Evolutionary conservation across 2,329 filamentous ascomycete genomes (phyloP), one percentile per base, ranked within the genome.

Genomic region (Aspergillus ustus): DNA sequence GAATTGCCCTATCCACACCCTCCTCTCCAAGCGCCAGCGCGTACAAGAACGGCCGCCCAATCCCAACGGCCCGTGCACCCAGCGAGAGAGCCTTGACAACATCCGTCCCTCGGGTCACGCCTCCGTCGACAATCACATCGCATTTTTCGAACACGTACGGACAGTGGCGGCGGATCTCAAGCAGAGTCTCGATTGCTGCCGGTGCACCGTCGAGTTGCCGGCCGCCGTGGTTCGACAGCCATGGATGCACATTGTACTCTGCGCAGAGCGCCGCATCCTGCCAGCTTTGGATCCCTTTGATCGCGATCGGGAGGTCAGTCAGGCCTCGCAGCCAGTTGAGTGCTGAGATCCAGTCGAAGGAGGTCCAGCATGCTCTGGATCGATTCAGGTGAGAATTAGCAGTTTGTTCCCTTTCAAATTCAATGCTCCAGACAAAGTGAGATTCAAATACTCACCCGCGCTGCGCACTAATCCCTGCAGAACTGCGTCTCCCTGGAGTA

Each of bases 261-360:
- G 45, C 43, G 43, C 54, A 58, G 17, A 59, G 29, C 15, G 17
- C 25, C 1, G 54, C 55, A 31, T 62, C 60, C 28, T 58, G 31
- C 54, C 54, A 58, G 17, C n/a, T 45, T 34, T 58, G 54, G 28
- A 62, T 58, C 6, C 60, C 54, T 53, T 62, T 62, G 9, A 62
- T 58, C 7, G 50, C 50, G 22, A 62, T 58, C 6, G 60, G 60
- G 5, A 62, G 51, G 6, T 62, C 28, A 1, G 60, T 62, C 1
- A 62, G 20, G 2, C 22, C 28, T 7, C 60, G 60, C 15, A 62
- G 31, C 58, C 58, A 60, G 9, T 40, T 40, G 7, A 54, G 25
- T 9, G 52, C 44, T 15, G 51, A 50, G 25, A 25, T 5, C 58
- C 52, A 60, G 40, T 54, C 44, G 17, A 60, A 51, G 25, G 7